Evolutionary conservation across 176 grass and related monocot species (phyloP).

Genomic region (Carex littledalei): DNA sequence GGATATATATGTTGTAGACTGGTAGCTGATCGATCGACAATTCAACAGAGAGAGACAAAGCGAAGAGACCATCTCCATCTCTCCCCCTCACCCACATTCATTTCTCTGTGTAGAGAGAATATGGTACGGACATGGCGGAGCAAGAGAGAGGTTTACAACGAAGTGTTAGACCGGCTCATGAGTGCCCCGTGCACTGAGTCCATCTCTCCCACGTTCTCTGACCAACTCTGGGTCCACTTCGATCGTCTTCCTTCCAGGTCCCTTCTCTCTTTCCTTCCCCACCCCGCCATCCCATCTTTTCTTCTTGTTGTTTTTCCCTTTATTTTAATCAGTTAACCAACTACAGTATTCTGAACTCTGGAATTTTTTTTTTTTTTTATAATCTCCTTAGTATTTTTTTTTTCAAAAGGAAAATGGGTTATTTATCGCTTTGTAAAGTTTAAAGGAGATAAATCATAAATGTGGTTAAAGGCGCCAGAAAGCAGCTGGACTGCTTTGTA

Average conservation of each 20-base stretch:
- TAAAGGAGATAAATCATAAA: neutral
- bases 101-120: neutral
- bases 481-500: neutral
- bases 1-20: too few relatives aligned
- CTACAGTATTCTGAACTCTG: neutral
- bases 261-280: neutral
- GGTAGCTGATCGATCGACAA: neutral
- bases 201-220: neutral
- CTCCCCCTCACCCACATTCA: neutral
- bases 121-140: constrained; percentile 20
- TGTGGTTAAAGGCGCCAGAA: neutral
- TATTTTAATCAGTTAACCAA: neutral
- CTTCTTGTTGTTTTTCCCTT: neutral
- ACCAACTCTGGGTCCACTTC: constrained; percentile 22
- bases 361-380: neutral
- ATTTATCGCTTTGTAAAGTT: neutral
- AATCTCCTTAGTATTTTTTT: neutral
- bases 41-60: neutral
- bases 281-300: neutral
- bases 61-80: neutral
- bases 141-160: constrained; percentile 17
- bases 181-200: constrained; percentile 1
- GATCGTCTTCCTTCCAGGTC: constrained; percentile 25
- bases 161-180: constrained; percentile 20
- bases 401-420: neutral